These are phyloP conservation scores for Plectosphaerella plurivora DNA, from an alignment of 2,329 filamentous ascomycete species.

Conservation along the genomic window DNA sequence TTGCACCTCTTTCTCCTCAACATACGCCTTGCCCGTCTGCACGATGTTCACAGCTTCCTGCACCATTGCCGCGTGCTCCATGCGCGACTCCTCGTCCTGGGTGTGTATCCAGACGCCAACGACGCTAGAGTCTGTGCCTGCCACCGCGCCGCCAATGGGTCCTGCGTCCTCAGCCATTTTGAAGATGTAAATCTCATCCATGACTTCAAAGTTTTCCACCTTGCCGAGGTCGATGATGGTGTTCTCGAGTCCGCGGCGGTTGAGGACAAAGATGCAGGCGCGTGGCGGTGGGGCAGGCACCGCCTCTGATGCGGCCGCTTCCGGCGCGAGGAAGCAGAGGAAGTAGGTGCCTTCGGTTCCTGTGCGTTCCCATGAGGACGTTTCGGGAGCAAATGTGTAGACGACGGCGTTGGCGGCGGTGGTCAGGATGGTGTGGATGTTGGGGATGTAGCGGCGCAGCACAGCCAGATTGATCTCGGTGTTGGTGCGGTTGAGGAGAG, in stretches of 20 bases:
- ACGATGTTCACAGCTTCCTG: constrained; percentile 33
- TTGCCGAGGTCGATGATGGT: constrained; percentile 61
- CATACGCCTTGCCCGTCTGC: constrained; percentile 11
- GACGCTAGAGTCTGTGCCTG: constrained; percentile 29
- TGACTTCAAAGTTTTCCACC: constrained; percentile 60
- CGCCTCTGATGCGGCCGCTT: constrained; percentile 8
- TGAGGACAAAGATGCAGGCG: constrained; percentile 66
- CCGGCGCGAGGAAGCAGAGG: constrained; percentile 61
- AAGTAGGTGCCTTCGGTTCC: constrained; percentile 87
- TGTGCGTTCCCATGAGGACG: constrained; percentile 75
- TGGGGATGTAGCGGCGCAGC: constrained; percentile 74
- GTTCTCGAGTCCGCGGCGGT: constrained; percentile 67
- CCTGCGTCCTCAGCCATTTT: constrained; percentile 30
- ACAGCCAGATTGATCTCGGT: constrained; percentile 85
- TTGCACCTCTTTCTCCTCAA: constrained; percentile 4
- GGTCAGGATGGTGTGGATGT: constrained; percentile 67
- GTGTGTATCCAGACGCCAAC: constrained; percentile 54
- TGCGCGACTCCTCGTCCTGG: constrained; percentile 38
- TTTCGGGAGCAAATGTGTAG: constrained; percentile 68
- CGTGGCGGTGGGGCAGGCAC: constrained; percentile 28
- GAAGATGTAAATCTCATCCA: constrained; percentile 48
- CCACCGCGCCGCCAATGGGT: constrained; percentile 17
- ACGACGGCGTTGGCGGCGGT: constrained; percentile 83
- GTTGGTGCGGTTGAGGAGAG: constrained; percentile 64
- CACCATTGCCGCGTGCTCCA: constrained; percentile 35